phyloP scores from a whole-genome alignment of 768 basidiomycete species.

The Cystofilobasidium ferigula region DNA sequence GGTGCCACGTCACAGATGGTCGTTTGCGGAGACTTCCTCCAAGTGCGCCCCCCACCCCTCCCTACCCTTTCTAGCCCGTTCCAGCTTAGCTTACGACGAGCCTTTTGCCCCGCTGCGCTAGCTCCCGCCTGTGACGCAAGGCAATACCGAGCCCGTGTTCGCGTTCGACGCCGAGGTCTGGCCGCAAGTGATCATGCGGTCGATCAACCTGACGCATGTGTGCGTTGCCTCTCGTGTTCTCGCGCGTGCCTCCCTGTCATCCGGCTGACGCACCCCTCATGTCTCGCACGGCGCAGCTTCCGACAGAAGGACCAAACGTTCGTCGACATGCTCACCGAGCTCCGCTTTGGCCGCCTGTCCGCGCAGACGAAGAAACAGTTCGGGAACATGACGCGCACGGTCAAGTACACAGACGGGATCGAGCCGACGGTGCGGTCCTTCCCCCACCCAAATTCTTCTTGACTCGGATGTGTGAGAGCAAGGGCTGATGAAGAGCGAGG shows the following conservation, averaged over 20 bases:
- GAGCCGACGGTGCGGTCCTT: slow-evolving; percentile 73
- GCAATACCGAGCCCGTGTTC: slow-evolving; percentile 42
- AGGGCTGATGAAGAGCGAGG: neutral
- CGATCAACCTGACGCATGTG: slow-evolving; percentile 74
- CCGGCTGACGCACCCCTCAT: neutral
- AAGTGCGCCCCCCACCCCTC: neutral
- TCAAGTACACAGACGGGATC: slow-evolving; percentile 66
- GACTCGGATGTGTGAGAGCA: neutral
- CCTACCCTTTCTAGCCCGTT: neutral
- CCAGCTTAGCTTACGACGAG: neutral
- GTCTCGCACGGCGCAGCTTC: neutral
- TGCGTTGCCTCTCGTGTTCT: neutral
- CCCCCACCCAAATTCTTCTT: neutral
- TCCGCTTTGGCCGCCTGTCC: slow-evolving; percentile 76
- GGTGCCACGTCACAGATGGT: slow-evolving; percentile 53
- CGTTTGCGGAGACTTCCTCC: slow-evolving; percentile 92
- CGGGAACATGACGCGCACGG: slow-evolving; percentile 53
- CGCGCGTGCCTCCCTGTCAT: neutral
- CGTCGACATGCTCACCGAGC: slow-evolving; percentile 93
- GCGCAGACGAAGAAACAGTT: slow-evolving; percentile 58
- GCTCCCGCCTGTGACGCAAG: slow-evolving; percentile 68
- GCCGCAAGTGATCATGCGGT: slow-evolving; percentile 60
- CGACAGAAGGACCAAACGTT: slow-evolving; percentile 6
- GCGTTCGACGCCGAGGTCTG: slow-evolving; percentile 81
- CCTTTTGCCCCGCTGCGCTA: slow-evolving; percentile 44